Base-by-base conservation (phyloP, 495 filamentous ascomycete species). In the Aspergillus affinis region DNA sequence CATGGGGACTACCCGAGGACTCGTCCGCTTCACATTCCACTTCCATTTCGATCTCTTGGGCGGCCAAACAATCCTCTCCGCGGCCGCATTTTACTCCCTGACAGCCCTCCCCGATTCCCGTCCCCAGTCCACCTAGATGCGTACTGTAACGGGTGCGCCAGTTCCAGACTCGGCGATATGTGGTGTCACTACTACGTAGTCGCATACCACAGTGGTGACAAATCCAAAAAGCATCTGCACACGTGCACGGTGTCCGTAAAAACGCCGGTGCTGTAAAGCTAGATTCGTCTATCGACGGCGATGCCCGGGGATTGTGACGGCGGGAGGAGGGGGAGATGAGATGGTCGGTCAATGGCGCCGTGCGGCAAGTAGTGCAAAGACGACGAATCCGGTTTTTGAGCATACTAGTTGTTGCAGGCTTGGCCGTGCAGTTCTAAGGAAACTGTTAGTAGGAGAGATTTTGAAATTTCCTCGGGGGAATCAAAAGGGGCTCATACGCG, bases 141-240 rank as follows among this genome's bases (percentile, higher is more conserved):
- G 87, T 86, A 50, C 86, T 86, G 74, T 95, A 97, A n/a, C 89
- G 83, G 21, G 85, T 91, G 19, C 92, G 88, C 92, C 92, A 96
- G 20, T 79, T 85, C 92, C 92, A 96, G 41, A 91, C 88, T 41
- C 89, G 86, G 45, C 82, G 77, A 72, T 97, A 96, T 29, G 86
- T 88, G 15, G 81, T 82, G 67, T 97, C 91, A 18, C 82, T 81
- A 47, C 78, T 82, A 23, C 84, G 80, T 45, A 94, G 82, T 13
- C 80, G 78, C 60, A 86, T 79, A 3, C 91, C 92, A 68, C 92
- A 96, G 6, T 85, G 82, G 48, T 87, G 82, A 72, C 92, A 97
- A 26, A 97, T 82, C 88, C 90, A 94, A 58, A 92, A 80, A 2
- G 80, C 78, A 21, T 82, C 76, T 4, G 78, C 73, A 72, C 92